Conservation (phyloP, 1,284 basidiomycete genomes). For the Tilletiopsis washingtonensis region DNA sequence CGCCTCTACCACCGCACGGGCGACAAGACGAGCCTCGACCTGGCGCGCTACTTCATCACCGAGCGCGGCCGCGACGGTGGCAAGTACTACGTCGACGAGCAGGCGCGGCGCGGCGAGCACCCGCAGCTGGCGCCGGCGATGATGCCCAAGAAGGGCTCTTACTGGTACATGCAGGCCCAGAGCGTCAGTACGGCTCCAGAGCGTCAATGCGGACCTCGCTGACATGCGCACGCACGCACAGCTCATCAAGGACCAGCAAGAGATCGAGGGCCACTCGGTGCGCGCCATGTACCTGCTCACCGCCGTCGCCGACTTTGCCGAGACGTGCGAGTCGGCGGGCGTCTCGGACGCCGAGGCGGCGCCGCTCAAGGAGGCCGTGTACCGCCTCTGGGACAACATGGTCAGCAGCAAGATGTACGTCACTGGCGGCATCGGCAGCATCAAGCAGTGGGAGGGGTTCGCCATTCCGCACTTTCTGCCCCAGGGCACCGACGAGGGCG, state of each 20-base stretch:
- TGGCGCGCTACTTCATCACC: conserved; percentile 13
- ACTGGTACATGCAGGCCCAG: conserved; percentile 21
- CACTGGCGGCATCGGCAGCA: conserved; percentile 13
- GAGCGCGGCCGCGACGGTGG: conserved; percentile 12
- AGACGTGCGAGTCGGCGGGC: conserved; percentile 1
- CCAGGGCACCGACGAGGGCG: conserved; percentile 14
- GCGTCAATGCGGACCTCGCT: no score
- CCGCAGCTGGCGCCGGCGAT: conserved; percentile 6
- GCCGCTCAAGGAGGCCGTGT: conserved; percentile 1
- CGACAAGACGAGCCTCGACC: conserved; percentile 1
- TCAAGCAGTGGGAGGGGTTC: conserved; percentile 18
- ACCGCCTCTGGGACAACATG: conserved; percentile 13
- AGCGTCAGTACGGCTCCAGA: no score
- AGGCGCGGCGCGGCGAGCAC: conserved; percentile 10
- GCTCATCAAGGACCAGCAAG: conserved; percentile 12
- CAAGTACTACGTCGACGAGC: conserved; percentile 14
- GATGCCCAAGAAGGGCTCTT: conserved; percentile 13
- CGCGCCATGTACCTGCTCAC: conserved; percentile 15
- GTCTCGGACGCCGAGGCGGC: conserved; percentile 1
- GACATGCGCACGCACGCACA: no score
- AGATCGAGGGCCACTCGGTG: conserved; percentile 15
- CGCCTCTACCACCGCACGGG: conserved; percentile 9
- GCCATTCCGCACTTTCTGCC: conserved; percentile 11
- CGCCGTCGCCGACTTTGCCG: conserved; percentile 11
- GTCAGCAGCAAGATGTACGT: conserved; percentile 12